Conservation (phyloP, 441 rosid species). For the Dalechampia spathulata region DNA sequence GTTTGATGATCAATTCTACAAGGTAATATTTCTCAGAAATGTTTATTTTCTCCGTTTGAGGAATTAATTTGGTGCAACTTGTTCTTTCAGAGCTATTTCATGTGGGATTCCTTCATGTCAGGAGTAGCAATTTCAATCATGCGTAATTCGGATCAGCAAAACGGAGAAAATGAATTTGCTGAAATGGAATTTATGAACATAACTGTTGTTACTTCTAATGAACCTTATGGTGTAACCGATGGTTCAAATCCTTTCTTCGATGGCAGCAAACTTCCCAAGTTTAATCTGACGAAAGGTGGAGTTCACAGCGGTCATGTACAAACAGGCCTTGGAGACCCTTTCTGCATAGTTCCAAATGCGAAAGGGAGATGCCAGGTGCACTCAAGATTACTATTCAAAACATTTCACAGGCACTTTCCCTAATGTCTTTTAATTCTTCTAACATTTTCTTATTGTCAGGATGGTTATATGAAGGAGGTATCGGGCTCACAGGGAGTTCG, state of each 20-base stretch:
- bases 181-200: slow-evolving; percentile 85
- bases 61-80: too few species aligned
- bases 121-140: slow-evolving; percentile 74
- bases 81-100: slow-evolving; percentile 78
- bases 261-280: slow-evolving; percentile 44
- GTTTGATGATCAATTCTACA: slow-evolving; percentile 45
- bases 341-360: slow-evolving; percentile 39
- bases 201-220: slow-evolving; percentile 70
- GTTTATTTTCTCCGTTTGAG: not conserved
- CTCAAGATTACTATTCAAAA: not conserved
- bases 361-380: slow-evolving; percentile 76
- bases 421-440: too few species aligned
- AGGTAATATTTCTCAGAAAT: slow-evolving; percentile 29
- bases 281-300: slow-evolving; percentile 42
- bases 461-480: slow-evolving; percentile 70
- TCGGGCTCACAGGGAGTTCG: slow-evolving; percentile 50
- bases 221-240: slow-evolving; percentile 60
- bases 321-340: slow-evolving; percentile 54
- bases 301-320: slow-evolving; percentile 91
- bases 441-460: slow-evolving; percentile 31
- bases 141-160: slow-evolving; percentile 26
- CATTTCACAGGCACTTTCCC: too few species aligned
- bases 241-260: slow-evolving; percentile 79
- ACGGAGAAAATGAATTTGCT: slow-evolving; percentile 68
- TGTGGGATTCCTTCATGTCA: slow-evolving; percentile 86